Percentiles rank a stretch among this genome's conserved stretches.
Evolutionary conservation across 805 yeast genomes (phyloP).

Genomic region (Teunomyces pallodes): DNA sequence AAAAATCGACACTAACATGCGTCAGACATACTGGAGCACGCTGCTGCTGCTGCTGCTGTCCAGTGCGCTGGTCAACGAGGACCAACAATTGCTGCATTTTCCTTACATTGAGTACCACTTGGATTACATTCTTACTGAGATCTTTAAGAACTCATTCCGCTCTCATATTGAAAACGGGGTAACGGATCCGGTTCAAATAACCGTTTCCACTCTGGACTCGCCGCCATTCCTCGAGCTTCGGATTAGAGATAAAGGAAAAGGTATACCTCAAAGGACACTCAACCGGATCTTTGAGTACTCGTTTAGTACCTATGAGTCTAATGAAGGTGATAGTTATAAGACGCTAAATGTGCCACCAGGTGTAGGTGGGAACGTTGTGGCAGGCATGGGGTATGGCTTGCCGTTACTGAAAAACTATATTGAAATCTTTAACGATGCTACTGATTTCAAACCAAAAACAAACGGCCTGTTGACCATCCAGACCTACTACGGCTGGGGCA

Average conservation of each 20-base stretch:
- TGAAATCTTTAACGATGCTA: conserved; percentile 40
- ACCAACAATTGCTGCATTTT: conserved; percentile 47
- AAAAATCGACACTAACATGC: conserved; percentile 45
- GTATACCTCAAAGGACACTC: conserved; percentile 68
- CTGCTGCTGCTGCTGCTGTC: conserved; percentile 17
- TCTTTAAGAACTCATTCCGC: conserved; percentile 81
- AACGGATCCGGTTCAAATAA: conserved; percentile 36
- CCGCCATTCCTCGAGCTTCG: conserved; percentile 62
- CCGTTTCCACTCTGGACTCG: conserved; percentile 33
- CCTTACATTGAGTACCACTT: conserved; percentile 87
- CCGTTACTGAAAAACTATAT: conserved; percentile 65
- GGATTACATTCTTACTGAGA: conserved; percentile 83
- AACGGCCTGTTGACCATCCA: conserved; percentile 44
- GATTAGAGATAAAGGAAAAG: conserved; percentile 85
- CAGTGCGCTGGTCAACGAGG: conserved; percentile 29
- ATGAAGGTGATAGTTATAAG: conserved; percentile 57
- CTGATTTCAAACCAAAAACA: conserved; percentile 11
- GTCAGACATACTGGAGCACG: conserved; percentile 27
- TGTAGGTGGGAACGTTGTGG: conserved; percentile 64
- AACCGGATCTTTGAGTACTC: conserved; percentile 79
- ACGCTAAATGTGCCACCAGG: conserved; percentile 73
- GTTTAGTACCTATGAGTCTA: conserved; percentile 69
- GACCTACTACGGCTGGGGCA: conserved; percentile 44
- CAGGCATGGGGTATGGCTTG: conserved; percentile 96
- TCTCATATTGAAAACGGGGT: conserved; percentile 76